Conservation (phyloP, 805 yeast genomes). For the Suhomyces pyralidae region DNA sequence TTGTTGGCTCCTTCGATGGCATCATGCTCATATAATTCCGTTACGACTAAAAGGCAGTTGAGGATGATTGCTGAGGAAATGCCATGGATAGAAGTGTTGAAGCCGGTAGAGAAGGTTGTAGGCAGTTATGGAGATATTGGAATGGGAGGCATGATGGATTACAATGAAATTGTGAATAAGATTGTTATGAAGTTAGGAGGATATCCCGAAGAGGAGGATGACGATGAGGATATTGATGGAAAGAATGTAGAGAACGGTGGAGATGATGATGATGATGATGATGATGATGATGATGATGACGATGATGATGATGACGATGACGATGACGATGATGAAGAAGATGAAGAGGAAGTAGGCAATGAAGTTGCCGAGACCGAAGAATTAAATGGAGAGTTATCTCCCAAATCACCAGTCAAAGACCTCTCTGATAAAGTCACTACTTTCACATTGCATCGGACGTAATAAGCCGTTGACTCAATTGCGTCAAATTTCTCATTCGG, state of each 20-base stretch:
- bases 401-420: background rate
- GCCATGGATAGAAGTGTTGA: conserved; percentile 92
- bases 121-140: conserved; percentile 96
- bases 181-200: conserved; percentile 67
- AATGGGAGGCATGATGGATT: conserved; percentile 99
- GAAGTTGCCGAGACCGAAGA: conserved; percentile 6
- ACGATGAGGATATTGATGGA: conserved; percentile 45
- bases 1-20: conserved; percentile 95
- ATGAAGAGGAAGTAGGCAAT: conserved; percentile 46
- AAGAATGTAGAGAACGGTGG: conserved; percentile 29
- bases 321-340: conserved; percentile 47
- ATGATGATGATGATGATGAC: conserved; percentile 32
- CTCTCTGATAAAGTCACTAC: background rate
- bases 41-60: conserved; percentile 81
- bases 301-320: conserved; percentile 38
- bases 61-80: conserved; percentile 78
- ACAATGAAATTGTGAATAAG: conserved; percentile 88
- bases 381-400: background rate
- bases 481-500: no score
- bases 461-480: no score
- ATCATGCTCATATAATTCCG: conserved; percentile 84
- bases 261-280: conserved; percentile 26
- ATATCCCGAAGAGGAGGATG: conserved; percentile 49
- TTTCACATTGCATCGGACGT: background rate
- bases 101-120: conserved; percentile 91